These are phyloP conservation scores for Strobilomyces echinocephalus DNA, from an alignment of 768 basidiomycete species.

Conservation along the genomic window DNA sequence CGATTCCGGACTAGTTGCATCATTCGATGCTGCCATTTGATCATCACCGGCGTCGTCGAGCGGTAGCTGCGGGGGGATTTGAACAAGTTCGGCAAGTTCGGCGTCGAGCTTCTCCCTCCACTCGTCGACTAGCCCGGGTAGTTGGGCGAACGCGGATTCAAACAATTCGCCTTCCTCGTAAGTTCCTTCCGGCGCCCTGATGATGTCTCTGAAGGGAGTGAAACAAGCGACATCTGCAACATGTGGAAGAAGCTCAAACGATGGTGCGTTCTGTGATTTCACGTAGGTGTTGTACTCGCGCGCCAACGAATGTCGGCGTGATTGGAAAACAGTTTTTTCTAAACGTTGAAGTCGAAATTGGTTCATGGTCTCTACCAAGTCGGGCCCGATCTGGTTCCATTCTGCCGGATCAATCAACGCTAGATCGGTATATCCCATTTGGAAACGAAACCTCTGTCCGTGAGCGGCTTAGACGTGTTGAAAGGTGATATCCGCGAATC, in stretches of 20 bases:
- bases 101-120: not conserved
- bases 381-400: not conserved
- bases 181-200: not conserved
- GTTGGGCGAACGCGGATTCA: not conserved
- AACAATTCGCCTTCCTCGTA: not conserved
- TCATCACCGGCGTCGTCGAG: not conserved
- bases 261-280: not conserved
- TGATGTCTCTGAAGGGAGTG: conserved; percentile 5
- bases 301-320: not conserved
- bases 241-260: conserved; percentile 8
- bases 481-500: not conserved
- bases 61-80: not conserved
- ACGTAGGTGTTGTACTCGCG: not conserved
- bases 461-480: not conserved
- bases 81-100: not conserved
- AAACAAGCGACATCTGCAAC: conserved; percentile 5
- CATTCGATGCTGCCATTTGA: too few species aligned
- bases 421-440: not conserved
- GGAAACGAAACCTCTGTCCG: conserved; percentile 3
- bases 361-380: not conserved
- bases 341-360: not conserved
- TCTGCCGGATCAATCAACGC: not conserved
- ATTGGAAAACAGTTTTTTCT: not conserved
- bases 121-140: not conserved
- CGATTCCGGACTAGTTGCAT: too few species aligned